Evolutionary conservation across 2,329 filamentous ascomycete genomes (phyloP), one percentile per base, ranked within the genome.

Genomic region (Xylariaceae sp.): DNA sequence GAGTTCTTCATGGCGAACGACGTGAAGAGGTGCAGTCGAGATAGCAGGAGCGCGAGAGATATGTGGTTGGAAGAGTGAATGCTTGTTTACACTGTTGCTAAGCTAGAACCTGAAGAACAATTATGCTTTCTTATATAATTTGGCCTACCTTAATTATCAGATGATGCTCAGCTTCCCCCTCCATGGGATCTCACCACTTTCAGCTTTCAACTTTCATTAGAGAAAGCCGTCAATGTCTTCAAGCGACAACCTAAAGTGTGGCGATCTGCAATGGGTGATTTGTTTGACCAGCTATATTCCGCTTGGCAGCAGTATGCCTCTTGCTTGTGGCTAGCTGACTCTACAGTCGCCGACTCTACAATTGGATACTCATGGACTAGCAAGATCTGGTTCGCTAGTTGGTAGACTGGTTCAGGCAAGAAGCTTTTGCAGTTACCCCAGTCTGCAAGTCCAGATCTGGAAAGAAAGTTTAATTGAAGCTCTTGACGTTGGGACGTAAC

Each of bases 1-100:
- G 27, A 10, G 40, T 39, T 57, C 50, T 50, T 57, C 54, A 57
- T 57, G 13, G 7, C 33, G 40, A 53, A 41, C 33, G 10, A 20
- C 27, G 18, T 43, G 21, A 41, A 26, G 4, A 36, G 15, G 9
- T 16, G 35, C 5, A 35, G 10, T 15, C 37, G 37, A 32, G 18
- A 30, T 15, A 35, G 41, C 13, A 42, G 4, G 6, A 20, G 29
- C 2, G 9, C 4, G 3, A 13, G n/a, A 24, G 8, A 9, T 9
- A 29, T 18, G 6, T 20, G 6, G n/a, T 20, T 36, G 29, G 26
- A 54, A n/a, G 23, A 44, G 35, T 32, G 21, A 41, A 9, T 27
- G 21, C 6, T 32, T 26, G 32, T 29, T 43, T 24, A 16, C 9
- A 18, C 18, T 24, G 18, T 6, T 18, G 1, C 23, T 41, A 6